Evolutionary conservation across 352 stramenopile species (phyloP).

Genomic region (Pythium biforme): DNA sequence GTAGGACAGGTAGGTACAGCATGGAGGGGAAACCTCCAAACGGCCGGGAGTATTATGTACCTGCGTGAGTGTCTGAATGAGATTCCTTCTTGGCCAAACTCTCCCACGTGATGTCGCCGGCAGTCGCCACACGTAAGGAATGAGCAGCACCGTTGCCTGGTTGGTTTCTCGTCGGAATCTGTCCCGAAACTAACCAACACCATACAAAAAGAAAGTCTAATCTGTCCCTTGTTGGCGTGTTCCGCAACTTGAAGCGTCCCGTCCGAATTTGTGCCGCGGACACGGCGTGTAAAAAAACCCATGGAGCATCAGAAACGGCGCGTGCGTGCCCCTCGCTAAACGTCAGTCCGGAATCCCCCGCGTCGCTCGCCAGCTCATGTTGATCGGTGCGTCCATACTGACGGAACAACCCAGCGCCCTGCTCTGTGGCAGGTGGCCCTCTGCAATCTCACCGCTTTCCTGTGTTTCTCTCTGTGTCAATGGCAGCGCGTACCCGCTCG

Average conservation of each 20-base stretch:
- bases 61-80: background rate
- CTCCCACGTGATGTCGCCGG: too few relatives aligned
- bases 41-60: background rate
- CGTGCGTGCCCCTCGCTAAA: background rate
- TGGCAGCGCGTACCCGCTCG: conserved; percentile 15
- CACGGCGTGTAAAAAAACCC: conserved; percentile 1
- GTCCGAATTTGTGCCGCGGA: conserved; percentile 13
- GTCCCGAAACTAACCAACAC: background rate
- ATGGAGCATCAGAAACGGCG: background rate
- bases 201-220: conserved; percentile 18
- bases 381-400: conserved; percentile 12
- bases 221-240: conserved; percentile 21
- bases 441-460: background rate
- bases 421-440: background rate
- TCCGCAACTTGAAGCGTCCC: conserved; percentile 13
- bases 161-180: conserved; percentile 1
- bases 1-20: background rate
- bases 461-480: background rate
- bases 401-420: too few relatives aligned
- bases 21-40: background rate
- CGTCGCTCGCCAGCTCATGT: conserved; percentile 14
- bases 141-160: background rate
- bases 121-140: background rate
- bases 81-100: background rate
- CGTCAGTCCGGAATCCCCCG: conserved; percentile 17